Percentiles rank a stretch among this genome's conserved stretches.
phyloP scores from a whole-genome alignment of 345 rosid species.

The Excoecaria cochinchinensis region DNA sequence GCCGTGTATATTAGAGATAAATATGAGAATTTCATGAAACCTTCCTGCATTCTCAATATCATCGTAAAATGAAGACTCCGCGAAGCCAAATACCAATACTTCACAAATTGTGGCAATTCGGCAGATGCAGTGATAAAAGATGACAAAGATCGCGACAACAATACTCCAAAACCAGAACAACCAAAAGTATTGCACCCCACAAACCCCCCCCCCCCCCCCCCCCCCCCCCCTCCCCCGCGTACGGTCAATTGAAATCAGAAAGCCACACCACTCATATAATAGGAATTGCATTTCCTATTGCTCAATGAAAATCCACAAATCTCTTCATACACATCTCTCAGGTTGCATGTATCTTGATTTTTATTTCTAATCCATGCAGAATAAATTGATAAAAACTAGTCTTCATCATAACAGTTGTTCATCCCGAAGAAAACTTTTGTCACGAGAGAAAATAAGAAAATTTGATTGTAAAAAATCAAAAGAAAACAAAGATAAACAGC shows the following conservation, averaged over 20 bases:
- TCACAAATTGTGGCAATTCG: constrained; percentile 33
- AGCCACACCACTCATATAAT: constrained; percentile 37
- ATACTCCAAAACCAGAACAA: constrained; percentile 28
- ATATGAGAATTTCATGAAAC: constrained; percentile 30
- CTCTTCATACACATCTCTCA: constrained; percentile 11
- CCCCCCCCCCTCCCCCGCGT: no score
- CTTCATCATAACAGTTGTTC: constrained; percentile 2
- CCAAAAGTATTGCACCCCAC: constrained; percentile 30
- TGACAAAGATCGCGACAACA: constrained; percentile 26
- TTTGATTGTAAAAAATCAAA: neutral
- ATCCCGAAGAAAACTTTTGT: neutral
- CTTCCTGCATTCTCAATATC: constrained; percentile 33
- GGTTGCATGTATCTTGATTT: neutral
- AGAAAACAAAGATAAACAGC: neutral
- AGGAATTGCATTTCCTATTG: constrained; percentile 10
- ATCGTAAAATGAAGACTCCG: constrained; percentile 29
- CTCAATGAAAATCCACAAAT: constrained; percentile 7
- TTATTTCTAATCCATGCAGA: neutral
- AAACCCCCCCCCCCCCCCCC: no score
- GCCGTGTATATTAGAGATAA: constrained; percentile 27
- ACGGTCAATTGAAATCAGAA: constrained; percentile 32
- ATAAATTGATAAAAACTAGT: neutral
- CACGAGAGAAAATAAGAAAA: neutral
- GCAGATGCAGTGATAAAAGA: constrained; percentile 38
- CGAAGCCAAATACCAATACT: constrained; percentile 28